These are phyloP conservation scores for Volutella citrinella DNA, from an alignment of 2,329 filamentous ascomycete genomes.

Conservation along the genomic window DNA sequence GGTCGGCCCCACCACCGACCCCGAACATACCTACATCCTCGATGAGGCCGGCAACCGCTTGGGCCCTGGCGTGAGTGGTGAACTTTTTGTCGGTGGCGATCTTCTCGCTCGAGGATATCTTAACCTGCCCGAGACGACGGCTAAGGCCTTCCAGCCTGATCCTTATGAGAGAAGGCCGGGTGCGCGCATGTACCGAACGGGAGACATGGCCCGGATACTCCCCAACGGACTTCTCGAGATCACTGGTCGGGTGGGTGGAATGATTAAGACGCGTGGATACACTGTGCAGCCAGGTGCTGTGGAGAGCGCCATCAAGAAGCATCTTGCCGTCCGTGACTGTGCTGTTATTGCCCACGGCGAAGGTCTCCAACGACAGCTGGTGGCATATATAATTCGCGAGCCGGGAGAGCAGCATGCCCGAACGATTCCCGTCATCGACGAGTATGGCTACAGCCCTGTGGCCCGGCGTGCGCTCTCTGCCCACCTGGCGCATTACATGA, in stretches of 20 bases:
- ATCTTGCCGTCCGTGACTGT: constrained; percentile 68
- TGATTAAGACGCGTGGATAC: constrained; percentile 80
- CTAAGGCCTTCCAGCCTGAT: constrained; percentile 66
- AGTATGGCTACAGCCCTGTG: constrained; percentile 67
- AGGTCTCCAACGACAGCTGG: constrained; percentile 69
- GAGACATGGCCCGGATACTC: constrained; percentile 66
- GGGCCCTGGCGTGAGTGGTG: constrained; percentile 60
- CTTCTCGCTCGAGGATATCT: constrained; percentile 75
- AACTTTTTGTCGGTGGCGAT: constrained; percentile 73
- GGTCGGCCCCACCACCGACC: constrained; percentile 68
- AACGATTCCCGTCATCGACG: constrained; percentile 62
- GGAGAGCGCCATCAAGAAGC: constrained; percentile 66
- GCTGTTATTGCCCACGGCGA: constrained; percentile 73
- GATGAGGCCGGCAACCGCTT: constrained; percentile 66
- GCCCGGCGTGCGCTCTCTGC: constrained; percentile 63
- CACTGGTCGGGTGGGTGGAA: constrained; percentile 70
- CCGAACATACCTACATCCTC: constrained; percentile 68
- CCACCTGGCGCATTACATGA: constrained; percentile 79
- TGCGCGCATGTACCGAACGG: constrained; percentile 71
- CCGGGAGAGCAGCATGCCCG: constrained; percentile 56
- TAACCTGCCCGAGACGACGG: constrained; percentile 75
- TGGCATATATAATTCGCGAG: constrained; percentile 74
- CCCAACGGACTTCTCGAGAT: constrained; percentile 70
- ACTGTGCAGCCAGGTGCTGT: constrained; percentile 76
- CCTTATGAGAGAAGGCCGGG: constrained; percentile 58